Conservation (phyloP, 176 grass and related monocot species). For the Ananas comosus region DNA sequence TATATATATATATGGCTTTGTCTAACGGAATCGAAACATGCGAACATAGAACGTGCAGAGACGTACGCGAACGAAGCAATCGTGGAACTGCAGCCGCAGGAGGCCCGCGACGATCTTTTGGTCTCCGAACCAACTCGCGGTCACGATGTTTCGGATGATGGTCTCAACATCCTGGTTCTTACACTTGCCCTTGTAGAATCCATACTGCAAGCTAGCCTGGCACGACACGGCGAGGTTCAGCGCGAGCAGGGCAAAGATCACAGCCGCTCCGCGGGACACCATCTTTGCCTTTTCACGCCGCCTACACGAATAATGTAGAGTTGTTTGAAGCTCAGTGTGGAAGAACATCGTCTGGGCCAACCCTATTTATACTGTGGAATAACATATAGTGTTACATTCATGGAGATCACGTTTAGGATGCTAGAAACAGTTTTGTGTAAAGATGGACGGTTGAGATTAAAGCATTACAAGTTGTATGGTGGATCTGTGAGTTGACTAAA, state of each 20-base stretch:
- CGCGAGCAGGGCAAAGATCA: neutral
- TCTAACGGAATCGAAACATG: neutral
- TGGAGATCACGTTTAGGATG: no score
- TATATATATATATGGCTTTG: neutral
- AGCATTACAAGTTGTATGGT: no score
- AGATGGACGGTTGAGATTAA: no score
- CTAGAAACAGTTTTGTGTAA: no score
- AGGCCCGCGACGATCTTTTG: slow-evolving; percentile 21
- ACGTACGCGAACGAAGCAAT: neutral
- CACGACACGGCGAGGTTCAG: slow-evolving; percentile 6
- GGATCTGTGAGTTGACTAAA: no score
- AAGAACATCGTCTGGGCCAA: no score
- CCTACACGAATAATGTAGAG: no score
- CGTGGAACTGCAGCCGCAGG: slow-evolving; percentile 19
- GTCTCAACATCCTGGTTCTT: slow-evolving; percentile 25
- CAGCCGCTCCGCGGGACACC: neutral
- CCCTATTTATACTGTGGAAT: no score
- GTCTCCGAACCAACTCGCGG: neutral
- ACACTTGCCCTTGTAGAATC: slow-evolving; percentile 40
- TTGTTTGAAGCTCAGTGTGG: no score
- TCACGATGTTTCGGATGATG: slow-evolving; percentile 15
- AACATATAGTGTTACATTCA: no score
- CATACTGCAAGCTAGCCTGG: slow-evolving; percentile 16
- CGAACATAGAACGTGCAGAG: neutral
- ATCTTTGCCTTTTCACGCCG: neutral